Percentiles rank a stretch among this genome's conserved stretches.
Conservation (phyloP, 331 rosid species). For the Saraca asoca region DNA sequence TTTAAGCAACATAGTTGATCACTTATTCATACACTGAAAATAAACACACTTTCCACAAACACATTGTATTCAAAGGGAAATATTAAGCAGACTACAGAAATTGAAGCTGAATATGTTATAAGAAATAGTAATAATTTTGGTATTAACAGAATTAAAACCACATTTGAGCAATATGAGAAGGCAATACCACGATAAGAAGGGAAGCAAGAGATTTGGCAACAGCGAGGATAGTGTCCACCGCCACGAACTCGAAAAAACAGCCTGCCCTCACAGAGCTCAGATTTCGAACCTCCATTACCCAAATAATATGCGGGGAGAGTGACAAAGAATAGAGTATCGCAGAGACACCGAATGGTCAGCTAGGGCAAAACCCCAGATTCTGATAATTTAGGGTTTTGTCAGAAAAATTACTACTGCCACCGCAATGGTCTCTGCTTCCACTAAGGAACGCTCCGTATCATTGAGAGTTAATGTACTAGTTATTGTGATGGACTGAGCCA, state of each 20-base stretch:
- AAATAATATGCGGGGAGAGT: constrained; percentile 28
- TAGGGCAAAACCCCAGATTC: constrained; percentile 45
- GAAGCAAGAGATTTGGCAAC: constrained; percentile 59
- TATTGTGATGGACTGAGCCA: too few relatives aligned
- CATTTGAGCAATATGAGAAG: neutral
- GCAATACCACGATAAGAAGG: constrained; percentile 48
- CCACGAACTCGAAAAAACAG: constrained; percentile 37
- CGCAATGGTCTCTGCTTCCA: neutral
- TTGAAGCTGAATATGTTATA: neutral
- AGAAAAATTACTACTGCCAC: constrained; percentile 9
- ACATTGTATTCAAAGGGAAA: neutral
- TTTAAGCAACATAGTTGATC: neutral
- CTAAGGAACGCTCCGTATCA: too few relatives aligned
- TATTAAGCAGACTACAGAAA: neutral
- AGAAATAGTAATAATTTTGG: neutral
- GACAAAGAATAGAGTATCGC: neutral
- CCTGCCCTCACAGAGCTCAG: constrained; percentile 34
- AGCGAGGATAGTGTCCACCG: constrained; percentile 51
- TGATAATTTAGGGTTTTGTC: constrained; percentile 57
- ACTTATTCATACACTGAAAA: constrained; percentile 25
- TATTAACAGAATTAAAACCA: neutral
- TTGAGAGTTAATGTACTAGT: too few relatives aligned
- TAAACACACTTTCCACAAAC: neutral
- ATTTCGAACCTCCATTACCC: constrained; percentile 44
- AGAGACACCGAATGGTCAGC: neutral